Conservation (phyloP, 768 basidiomycete genomes). For the Russula ochroleuca region DNA sequence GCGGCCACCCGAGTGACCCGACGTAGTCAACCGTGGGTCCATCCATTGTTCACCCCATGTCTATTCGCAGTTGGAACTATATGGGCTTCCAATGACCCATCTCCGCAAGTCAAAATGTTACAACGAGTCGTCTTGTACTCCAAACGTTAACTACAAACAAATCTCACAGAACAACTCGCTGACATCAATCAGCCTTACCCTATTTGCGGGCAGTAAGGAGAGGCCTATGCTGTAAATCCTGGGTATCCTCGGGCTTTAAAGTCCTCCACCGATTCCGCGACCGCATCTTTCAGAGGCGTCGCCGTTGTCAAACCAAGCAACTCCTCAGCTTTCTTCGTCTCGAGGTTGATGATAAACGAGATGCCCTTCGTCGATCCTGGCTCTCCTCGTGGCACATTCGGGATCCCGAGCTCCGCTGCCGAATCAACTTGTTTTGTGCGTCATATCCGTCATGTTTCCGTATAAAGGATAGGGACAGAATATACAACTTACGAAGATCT, state of each 20-base stretch:
- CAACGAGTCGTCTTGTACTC: too few relatives aligned
- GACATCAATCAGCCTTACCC: too few relatives aligned
- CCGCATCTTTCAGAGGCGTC: constrained; percentile 2
- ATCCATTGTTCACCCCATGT: too few relatives aligned
- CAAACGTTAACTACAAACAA: too few relatives aligned
- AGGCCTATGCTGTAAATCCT: constrained; percentile 1
- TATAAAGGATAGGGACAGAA: neutral
- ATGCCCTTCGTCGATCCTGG: constrained; percentile 7
- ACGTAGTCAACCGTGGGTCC: too few relatives aligned
- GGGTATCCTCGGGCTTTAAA: constrained; percentile 21
- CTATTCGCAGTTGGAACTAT: too few relatives aligned
- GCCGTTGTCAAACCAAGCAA: constrained; percentile 8
- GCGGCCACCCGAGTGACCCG: too few relatives aligned
- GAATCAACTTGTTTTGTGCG: constrained; percentile 3
- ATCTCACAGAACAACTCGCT: too few relatives aligned
- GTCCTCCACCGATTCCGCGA: constrained; percentile 12
- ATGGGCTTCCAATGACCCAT: too few relatives aligned
- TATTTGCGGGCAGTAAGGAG: too few relatives aligned
- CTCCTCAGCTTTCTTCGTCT: constrained; percentile 12
- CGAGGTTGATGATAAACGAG: neutral
- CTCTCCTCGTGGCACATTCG: constrained; percentile 11
- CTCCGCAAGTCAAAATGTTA: too few relatives aligned
- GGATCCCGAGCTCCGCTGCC: constrained; percentile 13
- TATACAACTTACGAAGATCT: constrained; percentile 6
- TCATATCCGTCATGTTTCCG: neutral